Evolutionary conservation across 2,329 filamentous ascomycete species (phyloP), one percentile per base, ranked within the genome.

Genomic region (Gremmenia infestans): DNA sequence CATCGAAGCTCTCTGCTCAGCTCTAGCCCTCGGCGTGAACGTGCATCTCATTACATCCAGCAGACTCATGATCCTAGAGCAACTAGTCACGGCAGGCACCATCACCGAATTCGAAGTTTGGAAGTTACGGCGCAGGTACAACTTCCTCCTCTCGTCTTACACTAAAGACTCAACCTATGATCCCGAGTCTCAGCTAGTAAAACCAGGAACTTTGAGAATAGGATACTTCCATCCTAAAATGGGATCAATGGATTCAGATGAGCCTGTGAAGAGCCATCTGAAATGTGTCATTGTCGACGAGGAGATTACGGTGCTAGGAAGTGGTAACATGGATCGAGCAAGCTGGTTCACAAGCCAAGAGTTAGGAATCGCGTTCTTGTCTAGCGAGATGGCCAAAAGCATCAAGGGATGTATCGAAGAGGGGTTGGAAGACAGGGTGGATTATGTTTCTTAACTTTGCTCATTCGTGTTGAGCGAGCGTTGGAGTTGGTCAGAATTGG

Each of bases 271-370:
- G 52, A 86, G 84, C 4, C 90, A 95, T 72, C 75, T 93, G 55
- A 95, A 95, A 71, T 78, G 91, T 67, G 87, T 83, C 0, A 78
- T 91, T 53, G 80, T 93, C 2, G 90, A 95, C 68, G 76, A 77
- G 1, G 76, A 83, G 58, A 82, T 84, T 19, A 76, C 86, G 1
- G 77, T 94, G 0, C 73, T 94, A 2, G 90, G 90, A 0, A 92
- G 88, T 17, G 89, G 89, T 1, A 95, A 95, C 68, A 83, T 92
- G 78, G 90, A 95, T 72, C 81, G 89, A 1, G 89, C 90, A 7
- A 92, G 88, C 68, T 94, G 88, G 88, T 92, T 83, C 71, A 94
- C 90, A 5, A 92, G 88, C 69, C 90, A 94, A 71, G 90, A 95
- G 72, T 74, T 94, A 22, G 89, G 89, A 1, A 75, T 94, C 32